Evolutionary conservation across 495 filamentous ascomycete genomes (phyloP).

Genomic region (Amniculicola lignicola): DNA sequence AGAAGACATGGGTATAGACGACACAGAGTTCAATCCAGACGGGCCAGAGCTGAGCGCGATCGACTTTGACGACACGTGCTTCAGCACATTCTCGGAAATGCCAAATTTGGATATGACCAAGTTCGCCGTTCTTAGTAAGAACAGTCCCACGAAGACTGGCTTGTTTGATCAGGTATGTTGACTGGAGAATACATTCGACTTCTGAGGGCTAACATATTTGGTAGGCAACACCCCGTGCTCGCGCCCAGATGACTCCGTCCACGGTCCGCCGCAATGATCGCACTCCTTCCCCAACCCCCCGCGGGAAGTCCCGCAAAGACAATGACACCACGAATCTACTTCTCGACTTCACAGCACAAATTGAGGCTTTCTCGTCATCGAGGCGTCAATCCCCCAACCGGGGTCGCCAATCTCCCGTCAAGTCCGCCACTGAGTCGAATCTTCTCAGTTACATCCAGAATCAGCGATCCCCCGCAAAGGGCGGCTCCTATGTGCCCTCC

Average conservation of each 20-base stretch:
- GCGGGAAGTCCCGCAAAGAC: constrained; percentile 43
- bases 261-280: constrained; percentile 41
- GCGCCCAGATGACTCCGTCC: constrained; percentile 38
- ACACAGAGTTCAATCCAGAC: constrained; percentile 30
- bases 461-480: constrained; percentile 44
- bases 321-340: constrained; percentile 68
- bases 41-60: constrained; percentile 37
- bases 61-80: constrained; percentile 71
- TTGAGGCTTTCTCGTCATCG: constrained; percentile 52
- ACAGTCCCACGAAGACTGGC: constrained; percentile 50
- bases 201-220: constrained; percentile 3
- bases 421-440: constrained; percentile 45
- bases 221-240: constrained; percentile 37
- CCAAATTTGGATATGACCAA: constrained; percentile 76
- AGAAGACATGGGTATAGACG: constrained; percentile 21
- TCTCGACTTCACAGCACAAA: constrained; percentile 83
- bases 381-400: constrained; percentile 40
- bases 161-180: constrained; percentile 39
- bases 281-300: constrained; percentile 61
- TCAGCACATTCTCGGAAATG: constrained; percentile 82
- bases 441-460: constrained; percentile 46
- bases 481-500: constrained; percentile 34
- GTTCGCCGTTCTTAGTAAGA: constrained; percentile 68
- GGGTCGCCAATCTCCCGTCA: constrained; percentile 46
- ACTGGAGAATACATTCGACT: background rate